Evolutionary conservation across 1,284 basidiomycete species (phyloP), one percentile per base, ranked within the genome.

Genomic region (Papiliotrema laurentii): DNA sequence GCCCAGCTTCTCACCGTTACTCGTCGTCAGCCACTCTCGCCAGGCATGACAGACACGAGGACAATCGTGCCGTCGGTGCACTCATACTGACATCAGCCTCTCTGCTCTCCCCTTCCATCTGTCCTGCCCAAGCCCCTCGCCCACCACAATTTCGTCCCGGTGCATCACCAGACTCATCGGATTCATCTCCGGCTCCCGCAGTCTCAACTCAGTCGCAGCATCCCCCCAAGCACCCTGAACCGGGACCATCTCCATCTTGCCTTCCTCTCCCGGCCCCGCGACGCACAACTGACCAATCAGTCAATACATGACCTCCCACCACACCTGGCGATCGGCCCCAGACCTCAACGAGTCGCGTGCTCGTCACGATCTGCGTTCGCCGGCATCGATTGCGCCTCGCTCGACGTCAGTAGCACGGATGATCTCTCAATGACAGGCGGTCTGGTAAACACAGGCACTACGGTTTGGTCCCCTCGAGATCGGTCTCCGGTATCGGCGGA

Each of bases 281-380:
- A 58, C 38, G 30, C 57, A 55, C 7, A 59, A 39, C 55, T 58
- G 37, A 30, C 6, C 24, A 11, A 26, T 39, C 43, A 46, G 44
- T 19, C 22, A 25, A 51, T 21, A 7, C 31, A 22, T 4, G 4
- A 18, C 14, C 1, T 39, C n/a, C 19, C n/a, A n/a, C 45, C 68
- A 66, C 21, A 75, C 63, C 39, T 65, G 57, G 30, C 73, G 60
- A 38, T 75, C 67, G 1, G 72, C 68, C 1, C 73, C 74, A 3
- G 65, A 51, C 6, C 71, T 65, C 59, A 22, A 71, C 72, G 48
- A 74, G 69, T 4, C 75, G 53, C 4, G 69, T 73, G n/a, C 65
- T 64, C 4, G 66, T 65, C 5, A 74, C 68, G 5, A 76, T 61
- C 27, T 74, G 56, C 5, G 59, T 56, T 46, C 56, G 45, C 56